A percentile compares a stretch with the other conserved stretches of the same genome.
Conservation (phyloP, 257 asterid genomes). For the Fraxinus cuspidata region DNA sequence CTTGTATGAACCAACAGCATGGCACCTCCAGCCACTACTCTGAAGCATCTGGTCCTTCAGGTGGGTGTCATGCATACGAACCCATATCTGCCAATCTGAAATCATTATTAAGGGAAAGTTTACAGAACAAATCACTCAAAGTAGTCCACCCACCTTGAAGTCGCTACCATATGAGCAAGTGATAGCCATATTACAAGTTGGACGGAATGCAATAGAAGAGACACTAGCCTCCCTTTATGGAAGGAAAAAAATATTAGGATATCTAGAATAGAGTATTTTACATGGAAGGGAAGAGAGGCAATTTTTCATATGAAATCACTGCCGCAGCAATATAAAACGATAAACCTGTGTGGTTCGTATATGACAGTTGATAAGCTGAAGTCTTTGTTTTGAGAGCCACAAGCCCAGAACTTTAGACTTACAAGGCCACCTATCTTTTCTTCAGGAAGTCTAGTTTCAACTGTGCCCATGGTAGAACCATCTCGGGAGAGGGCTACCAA, state of each 20-base stretch:
- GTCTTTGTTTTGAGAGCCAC: constrained; percentile 59
- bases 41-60: constrained; percentile 42
- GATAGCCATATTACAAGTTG: constrained; percentile 72
- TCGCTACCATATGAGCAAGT: constrained; percentile 83
- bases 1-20: constrained; percentile 97
- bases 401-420: constrained; percentile 82
- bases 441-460: constrained; percentile 88
- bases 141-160: constrained; percentile 61
- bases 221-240: constrained; percentile 62
- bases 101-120: constrained; percentile 19
- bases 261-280: background rate
- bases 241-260: constrained; percentile 21
- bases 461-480: constrained; percentile 82
- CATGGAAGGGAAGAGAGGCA: background rate
- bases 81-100: constrained; percentile 69
- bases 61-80: constrained; percentile 38
- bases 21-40: constrained; percentile 85
- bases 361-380: constrained; percentile 82
- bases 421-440: constrained; percentile 91
- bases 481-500: constrained; percentile 80
- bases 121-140: constrained; percentile 20
- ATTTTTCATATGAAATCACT: background rate
- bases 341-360: constrained; percentile 95
- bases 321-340: constrained; percentile 16
- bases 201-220: constrained; percentile 79